Base-by-base conservation (phyloP, 495 filamentous ascomycete species). In the Lineolata rhizophorae region DNA sequence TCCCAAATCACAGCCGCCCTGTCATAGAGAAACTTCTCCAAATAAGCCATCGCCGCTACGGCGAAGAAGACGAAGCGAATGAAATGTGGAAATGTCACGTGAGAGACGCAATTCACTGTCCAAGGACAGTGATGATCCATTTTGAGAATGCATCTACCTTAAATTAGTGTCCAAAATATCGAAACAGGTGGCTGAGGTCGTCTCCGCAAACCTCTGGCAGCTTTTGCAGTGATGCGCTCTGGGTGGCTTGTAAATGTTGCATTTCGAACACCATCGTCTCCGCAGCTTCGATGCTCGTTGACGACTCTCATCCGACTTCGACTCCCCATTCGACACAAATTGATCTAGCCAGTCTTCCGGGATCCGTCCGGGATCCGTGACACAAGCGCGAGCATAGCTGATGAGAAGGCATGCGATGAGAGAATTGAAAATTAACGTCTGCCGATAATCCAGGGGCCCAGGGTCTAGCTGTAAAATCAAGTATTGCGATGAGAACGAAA, bases 41-140 rank as follows among this genome's bases (percentile, higher is more conserved):
- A 62, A 35, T 69, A 68, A 3, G 49, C 40, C 55, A 85, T 83
- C 3, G 74, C 60, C 18, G 63, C 38, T 26, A 78, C 72, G 18
- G 77, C 61, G 54, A 76, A 91, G 47, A 77, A 60, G 15, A 94
- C 55, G 52, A 94, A 93, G 31, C 83, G 83, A 11, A 87, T 48
- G 51, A 91, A 93, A 53, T 91, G 73, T 8, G 84, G 83, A 45
- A 85, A 76, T 9, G 84, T 90, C 32, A 72, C 69, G 48, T 91
- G 65, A 2, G 83, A 93, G 27, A 95, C 81, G 54, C 87, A 97
- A 49, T 90, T 94, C 27, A 58, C 54, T 1, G 83, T 94, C 87
- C 87, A 97, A 0, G 87, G 84, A 46, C 87, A 97, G 55, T 97
- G 87, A 53, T 97, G 87, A 58, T 97, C 87, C 90, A 97, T 95